A percentile compares a stretch with the other conserved stretches of the same genome.
Evolutionary conservation across 2,329 filamentous ascomycete genomes (phyloP).

Genomic region (Aspergillus clavatus): DNA sequence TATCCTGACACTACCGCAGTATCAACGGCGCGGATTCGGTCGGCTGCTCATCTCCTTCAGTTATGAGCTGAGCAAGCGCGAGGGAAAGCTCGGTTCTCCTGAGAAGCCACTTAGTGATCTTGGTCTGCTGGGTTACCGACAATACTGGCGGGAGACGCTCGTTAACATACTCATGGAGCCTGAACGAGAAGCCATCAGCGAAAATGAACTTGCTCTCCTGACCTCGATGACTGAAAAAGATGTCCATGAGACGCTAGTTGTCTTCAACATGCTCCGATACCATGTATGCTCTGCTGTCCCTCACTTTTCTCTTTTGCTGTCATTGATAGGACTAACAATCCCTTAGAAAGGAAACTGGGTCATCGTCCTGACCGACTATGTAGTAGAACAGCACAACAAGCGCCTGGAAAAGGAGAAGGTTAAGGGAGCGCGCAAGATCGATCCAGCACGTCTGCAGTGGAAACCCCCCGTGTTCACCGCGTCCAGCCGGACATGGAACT

Average conservation of each 20-base stretch:
- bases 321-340: conserved; percentile 13
- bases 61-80: conserved; percentile 92
- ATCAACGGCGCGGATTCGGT: conserved; percentile 91
- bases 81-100: conserved; percentile 89
- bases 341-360: conserved; percentile 82
- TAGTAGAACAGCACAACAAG: conserved; percentile 64
- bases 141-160: conserved; percentile 96
- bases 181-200: conserved; percentile 64
- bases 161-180: conserved; percentile 76
- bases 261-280: conserved; percentile 91
- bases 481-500: conserved; percentile 88
- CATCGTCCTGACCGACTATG: conserved; percentile 80
- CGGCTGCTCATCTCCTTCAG: conserved; percentile 93
- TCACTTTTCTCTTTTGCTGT: neutral
- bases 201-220: conserved; percentile 73
- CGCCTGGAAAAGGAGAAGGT: conserved; percentile 73
- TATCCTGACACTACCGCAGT: conserved; percentile 93
- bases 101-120: conserved; percentile 95
- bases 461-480: conserved; percentile 94
- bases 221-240: conserved; percentile 97
- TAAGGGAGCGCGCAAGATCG: conserved; percentile 70
- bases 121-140: conserved; percentile 86
- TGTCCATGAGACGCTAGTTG: conserved; percentile 90
- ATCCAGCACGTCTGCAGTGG: conserved; percentile 78
- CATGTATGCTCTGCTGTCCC: conserved; percentile 48